These are phyloP conservation scores for Microbotryum lychnidis-dioicae DNA, from an alignment of 1,284 basidiomycete genomes.

Conservation along the genomic window DNA sequence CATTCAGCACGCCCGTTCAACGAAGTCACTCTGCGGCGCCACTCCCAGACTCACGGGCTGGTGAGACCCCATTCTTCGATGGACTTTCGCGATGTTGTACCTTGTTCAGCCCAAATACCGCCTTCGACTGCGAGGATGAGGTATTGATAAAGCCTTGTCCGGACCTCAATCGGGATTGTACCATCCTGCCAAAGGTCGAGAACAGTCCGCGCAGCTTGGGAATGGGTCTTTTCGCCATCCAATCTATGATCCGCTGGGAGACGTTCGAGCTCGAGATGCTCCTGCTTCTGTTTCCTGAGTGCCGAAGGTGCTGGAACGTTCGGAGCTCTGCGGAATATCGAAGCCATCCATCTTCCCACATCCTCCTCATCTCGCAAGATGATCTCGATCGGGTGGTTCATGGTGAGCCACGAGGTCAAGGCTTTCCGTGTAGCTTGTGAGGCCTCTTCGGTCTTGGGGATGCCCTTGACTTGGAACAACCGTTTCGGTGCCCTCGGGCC, in stretches of 20 bases:
- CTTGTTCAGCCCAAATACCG: constrained; percentile 31
- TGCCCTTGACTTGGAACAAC: not conserved
- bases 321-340: too few species aligned
- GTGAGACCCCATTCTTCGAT: constrained; percentile 20
- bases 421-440: constrained; percentile 13
- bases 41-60: not conserved
- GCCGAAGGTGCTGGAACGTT: too few species aligned
- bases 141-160: constrained; percentile 33
- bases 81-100: constrained; percentile 26
- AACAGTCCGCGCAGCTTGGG: not conserved
- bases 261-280: too few species aligned
- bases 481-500: not conserved
- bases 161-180: constrained; percentile 15
- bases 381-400: constrained; percentile 2
- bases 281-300: too few species aligned
- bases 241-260: not conserved
- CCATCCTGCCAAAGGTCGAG: constrained; percentile 13
- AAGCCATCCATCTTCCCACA: not conserved
- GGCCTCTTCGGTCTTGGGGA: constrained; percentile 2
- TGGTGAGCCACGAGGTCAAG: not conserved
- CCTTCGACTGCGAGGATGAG: constrained; percentile 31
- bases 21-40: not conserved
- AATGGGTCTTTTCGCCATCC: not conserved
- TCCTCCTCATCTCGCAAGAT: constrained; percentile 6
- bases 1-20: not conserved